Evolutionary conservation across 139 green algal species (phyloP).

Genomic region (Chlorella ohadii): DNA sequence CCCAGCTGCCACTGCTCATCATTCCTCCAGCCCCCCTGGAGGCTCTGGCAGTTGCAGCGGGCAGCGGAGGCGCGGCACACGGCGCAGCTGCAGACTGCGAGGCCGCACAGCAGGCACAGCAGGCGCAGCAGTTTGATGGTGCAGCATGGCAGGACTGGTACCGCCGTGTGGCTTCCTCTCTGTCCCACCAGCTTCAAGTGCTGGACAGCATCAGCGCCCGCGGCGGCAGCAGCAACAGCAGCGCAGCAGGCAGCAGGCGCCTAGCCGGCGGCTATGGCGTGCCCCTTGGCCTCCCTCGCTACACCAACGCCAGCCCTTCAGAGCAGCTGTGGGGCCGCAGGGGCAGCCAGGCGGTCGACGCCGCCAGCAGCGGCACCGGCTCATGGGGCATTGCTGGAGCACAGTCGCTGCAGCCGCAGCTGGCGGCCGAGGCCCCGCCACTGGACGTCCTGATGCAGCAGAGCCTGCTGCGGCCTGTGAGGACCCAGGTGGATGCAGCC

Average conservation of each 20-base stretch:
- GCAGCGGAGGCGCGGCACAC: not conserved
- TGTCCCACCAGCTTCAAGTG: slow-evolving; percentile 11
- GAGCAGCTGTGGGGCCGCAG: slow-evolving; percentile 2
- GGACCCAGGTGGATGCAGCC: slow-evolving; percentile 7
- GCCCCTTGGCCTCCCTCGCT: not conserved
- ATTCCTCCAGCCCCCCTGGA: not conserved
- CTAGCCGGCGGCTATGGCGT: slow-evolving; percentile 13
- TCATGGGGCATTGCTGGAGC: not conserved
- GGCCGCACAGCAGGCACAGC: not conserved
- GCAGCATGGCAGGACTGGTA: slow-evolving; percentile 13
- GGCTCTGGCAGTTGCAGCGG: not conserved
- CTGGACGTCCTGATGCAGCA: slow-evolving; percentile 31
- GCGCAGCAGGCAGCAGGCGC: not conserved
- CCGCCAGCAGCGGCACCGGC: not conserved
- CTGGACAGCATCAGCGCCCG: slow-evolving; percentile 1
- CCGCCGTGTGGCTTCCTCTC: not conserved
- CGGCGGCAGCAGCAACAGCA: not conserved
- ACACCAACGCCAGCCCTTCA: not conserved
- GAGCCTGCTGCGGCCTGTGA: slow-evolving; percentile 44
- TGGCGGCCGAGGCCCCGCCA: slow-evolving; percentile 7
- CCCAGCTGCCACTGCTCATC: slow-evolving; percentile 41
- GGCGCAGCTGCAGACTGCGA: too few species aligned
- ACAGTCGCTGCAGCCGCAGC: not conserved
- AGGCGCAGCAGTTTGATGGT: not conserved
- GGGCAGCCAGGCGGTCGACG: not conserved